A percentile compares a stretch with the other conserved stretches of the same genome.
phyloP scores from a whole-genome alignment of 176 grass and related monocot genomes.

The Triticum dicoccoides region DNA sequence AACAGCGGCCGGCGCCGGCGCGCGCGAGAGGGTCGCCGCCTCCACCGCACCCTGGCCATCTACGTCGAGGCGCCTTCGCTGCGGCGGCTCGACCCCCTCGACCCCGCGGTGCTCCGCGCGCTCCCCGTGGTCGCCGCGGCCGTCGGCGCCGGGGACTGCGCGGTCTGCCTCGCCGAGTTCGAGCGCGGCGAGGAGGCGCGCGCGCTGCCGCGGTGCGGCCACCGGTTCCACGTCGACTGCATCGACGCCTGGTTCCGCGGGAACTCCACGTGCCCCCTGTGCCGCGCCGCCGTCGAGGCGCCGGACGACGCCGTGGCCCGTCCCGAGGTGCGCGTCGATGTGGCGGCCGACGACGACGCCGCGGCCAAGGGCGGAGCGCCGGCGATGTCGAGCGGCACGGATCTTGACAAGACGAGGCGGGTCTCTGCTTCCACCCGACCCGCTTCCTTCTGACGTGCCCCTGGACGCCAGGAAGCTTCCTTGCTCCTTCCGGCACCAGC shows the following conservation, averaged over 20 bases:
- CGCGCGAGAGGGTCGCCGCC: neutral
- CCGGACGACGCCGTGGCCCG: neutral
- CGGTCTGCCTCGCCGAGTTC: slow-evolving; percentile 55
- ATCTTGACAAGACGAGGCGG: slow-evolving; percentile 30
- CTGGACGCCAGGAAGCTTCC: neutral
- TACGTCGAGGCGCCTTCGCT: neutral
- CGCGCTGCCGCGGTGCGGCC: slow-evolving; percentile 48
- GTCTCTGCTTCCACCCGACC: slow-evolving; percentile 21
- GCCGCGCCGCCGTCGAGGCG: slow-evolving; percentile 46
- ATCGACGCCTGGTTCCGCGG: slow-evolving; percentile 66
- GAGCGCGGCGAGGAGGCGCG: slow-evolving; percentile 48
- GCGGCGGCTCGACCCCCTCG: slow-evolving; percentile 39
- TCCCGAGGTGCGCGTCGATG: neutral
- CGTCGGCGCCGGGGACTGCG: slow-evolving; percentile 33
- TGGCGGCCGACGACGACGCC: neutral
- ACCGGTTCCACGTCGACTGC: slow-evolving; percentile 64
- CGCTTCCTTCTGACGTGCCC: neutral
- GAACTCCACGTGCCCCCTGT: slow-evolving; percentile 62
- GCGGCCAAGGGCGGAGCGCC: neutral
- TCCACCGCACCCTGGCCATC: slow-evolving; percentile 30
- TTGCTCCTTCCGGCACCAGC: neutral
- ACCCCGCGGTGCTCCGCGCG: slow-evolving; percentile 37
- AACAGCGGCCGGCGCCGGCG: neutral
- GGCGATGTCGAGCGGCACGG: slow-evolving; percentile 25
- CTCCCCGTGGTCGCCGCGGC: slow-evolving; percentile 36